Percentiles rank a stretch among this genome's conserved stretches.
phyloP scores from a whole-genome alignment of 1,284 basidiomycete species.

The Ustilago bromivora region DNA sequence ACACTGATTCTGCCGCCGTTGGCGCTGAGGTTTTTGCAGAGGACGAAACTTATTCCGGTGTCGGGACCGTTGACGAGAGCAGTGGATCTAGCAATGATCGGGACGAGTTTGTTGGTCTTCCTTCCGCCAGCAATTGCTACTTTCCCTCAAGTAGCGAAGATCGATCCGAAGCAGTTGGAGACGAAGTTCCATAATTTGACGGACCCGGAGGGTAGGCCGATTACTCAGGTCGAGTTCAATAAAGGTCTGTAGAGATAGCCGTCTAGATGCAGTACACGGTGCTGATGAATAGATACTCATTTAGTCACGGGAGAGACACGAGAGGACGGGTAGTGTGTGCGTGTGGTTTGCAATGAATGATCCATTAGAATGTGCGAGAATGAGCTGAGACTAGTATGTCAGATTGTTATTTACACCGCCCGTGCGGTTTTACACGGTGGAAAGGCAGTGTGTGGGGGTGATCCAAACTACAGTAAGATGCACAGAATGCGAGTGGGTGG shows the following conservation, averaged over 20 bases:
- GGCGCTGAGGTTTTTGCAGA: conserved; percentile 71
- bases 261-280: conserved; percentile 3
- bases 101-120: conserved; percentile 72
- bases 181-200: conserved; percentile 69
- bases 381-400: conserved; percentile 3
- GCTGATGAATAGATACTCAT: background rate
- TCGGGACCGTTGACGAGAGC: conserved; percentile 41
- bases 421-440: background rate
- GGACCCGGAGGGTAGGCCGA: conserved; percentile 62
- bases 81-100: conserved; percentile 69
- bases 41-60: conserved; percentile 44
- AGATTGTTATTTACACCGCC: conserved; percentile 8
- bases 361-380: conserved; percentile 7
- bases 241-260: conserved; percentile 71
- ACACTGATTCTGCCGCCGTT: conserved; percentile 73
- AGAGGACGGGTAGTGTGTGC: background rate
- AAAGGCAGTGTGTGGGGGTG: background rate
- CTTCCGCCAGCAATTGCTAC: conserved; percentile 74
- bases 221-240: conserved; percentile 72
- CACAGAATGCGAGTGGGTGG: background rate
- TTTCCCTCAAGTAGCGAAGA: conserved; percentile 72
- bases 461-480: conserved; percentile 6
- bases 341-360: background rate
- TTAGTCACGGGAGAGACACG: background rate
- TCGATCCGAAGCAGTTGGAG: conserved; percentile 70